Percentiles rank a stretch among this genome's conserved stretches.
These are phyloP conservation scores for Venturia oleaginea DNA, from an alignment of 2,329 filamentous ascomycete species.

Conservation along the genomic window DNA sequence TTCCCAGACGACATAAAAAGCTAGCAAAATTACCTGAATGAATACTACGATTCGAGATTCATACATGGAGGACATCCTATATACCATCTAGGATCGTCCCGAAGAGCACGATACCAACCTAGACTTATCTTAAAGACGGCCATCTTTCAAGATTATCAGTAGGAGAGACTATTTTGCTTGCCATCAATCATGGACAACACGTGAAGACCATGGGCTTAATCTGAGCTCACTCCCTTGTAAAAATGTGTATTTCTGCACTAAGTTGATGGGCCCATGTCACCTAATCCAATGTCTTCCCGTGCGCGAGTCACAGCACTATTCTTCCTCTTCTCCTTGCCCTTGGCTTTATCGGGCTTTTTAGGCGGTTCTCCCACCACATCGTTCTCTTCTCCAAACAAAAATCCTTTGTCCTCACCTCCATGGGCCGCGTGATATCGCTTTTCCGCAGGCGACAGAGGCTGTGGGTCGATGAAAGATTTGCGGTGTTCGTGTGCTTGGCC, in stretches of 20 bases:
- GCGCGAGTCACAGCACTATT: background rate
- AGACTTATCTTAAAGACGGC: no score
- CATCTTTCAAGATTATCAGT: no score
- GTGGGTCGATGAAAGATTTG: constrained; percentile 15
- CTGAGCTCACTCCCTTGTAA: no score
- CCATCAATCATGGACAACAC: no score
- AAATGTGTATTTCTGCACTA: background rate
- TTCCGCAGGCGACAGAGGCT: constrained; percentile 24
- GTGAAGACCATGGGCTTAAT: no score
- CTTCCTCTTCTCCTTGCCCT: constrained; percentile 8
- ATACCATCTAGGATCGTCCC: no score
- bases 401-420: constrained; percentile 27
- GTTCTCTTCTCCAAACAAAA: constrained; percentile 33
- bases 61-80: no score
- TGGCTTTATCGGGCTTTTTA: background rate
- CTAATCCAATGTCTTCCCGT: constrained; percentile 5
- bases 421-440: constrained; percentile 27
- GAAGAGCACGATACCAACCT: no score
- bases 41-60: no score
- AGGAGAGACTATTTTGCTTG: no score
- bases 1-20: no score
- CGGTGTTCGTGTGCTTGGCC: constrained; percentile 26
- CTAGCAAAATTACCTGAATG: no score
- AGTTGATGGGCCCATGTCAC: background rate
- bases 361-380: constrained; percentile 19